Evolutionary conservation across 2,329 filamentous ascomycete species (phyloP).

Genomic region (Chaetothyriales sp.): DNA sequence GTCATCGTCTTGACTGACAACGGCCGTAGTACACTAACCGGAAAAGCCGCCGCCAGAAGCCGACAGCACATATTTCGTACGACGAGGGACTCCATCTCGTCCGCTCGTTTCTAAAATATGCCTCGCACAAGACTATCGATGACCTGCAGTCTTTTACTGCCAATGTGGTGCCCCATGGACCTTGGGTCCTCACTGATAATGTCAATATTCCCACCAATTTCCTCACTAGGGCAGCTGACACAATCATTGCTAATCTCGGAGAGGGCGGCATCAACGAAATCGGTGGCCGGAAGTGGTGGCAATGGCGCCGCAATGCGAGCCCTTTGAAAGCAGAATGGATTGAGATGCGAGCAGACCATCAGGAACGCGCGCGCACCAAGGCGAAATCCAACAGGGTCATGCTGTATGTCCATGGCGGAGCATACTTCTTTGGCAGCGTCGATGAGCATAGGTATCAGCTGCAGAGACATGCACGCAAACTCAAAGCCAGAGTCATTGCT

Average conservation of each 20-base stretch:
- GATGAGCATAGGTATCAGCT: slow-evolving; percentile 98
- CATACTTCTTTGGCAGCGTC: slow-evolving; percentile 88
- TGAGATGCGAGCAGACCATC: slow-evolving; percentile 75
- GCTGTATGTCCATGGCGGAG: slow-evolving; percentile 86
- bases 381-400: slow-evolving; percentile 60
- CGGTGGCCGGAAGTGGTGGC: slow-evolving; percentile 77
- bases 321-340: slow-evolving; percentile 80
- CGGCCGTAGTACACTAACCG: slow-evolving; percentile 62
- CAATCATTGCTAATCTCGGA: slow-evolving; percentile 61
- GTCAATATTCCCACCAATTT: slow-evolving; percentile 50
- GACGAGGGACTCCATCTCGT: slow-evolving; percentile 82
- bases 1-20: slow-evolving; percentile 4
- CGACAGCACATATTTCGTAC: slow-evolving; percentile 82
- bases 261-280: slow-evolving; percentile 56
- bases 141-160: slow-evolving; percentile 81
- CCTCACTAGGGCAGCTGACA: slow-evolving; percentile 49
- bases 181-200: slow-evolving; percentile 69
- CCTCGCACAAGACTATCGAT: slow-evolving; percentile 80
- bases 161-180: slow-evolving; percentile 79
- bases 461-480: slow-evolving; percentile 84
- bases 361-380: slow-evolving; percentile 49
- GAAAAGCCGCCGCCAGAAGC: slow-evolving; percentile 58
- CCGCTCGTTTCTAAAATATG: slow-evolving; percentile 68
- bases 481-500: slow-evolving; percentile 78
- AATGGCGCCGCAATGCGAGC: slow-evolving; percentile 57